phyloP scores from a whole-genome alignment of 352 stramenopile species.

The Halophytophthora polymorphica region DNA sequence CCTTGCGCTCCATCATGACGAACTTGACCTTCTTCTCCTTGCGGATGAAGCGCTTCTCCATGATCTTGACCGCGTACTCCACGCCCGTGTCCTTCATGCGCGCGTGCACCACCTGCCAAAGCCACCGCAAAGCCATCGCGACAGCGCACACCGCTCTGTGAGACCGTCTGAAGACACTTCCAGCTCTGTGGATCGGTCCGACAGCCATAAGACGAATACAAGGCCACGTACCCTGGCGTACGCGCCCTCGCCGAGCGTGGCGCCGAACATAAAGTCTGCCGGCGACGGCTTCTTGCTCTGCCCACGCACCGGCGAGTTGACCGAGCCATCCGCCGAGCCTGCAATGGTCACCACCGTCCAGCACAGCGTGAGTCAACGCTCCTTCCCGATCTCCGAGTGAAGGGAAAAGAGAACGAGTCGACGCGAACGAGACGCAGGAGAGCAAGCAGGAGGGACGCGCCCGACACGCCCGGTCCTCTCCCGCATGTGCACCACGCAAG shows the following conservation, averaged over 20 bases:
- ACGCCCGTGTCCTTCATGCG: slow-evolving; percentile 86
- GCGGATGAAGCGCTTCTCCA: slow-evolving; percentile 90
- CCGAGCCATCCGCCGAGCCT: slow-evolving; percentile 33
- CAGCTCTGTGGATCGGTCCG: not conserved
- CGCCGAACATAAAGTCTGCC: slow-evolving; percentile 88
- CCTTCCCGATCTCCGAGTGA: not conserved
- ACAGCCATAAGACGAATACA: not conserved
- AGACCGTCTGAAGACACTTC: not conserved
- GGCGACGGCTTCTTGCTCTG: slow-evolving; percentile 74
- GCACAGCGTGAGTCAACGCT: too few relatives aligned
- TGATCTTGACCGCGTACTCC: slow-evolving; percentile 91
- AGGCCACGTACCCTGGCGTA: slow-evolving; percentile 67
- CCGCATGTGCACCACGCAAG: too few relatives aligned
- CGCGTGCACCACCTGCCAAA: slow-evolving; percentile 68
- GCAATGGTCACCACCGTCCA: not conserved
- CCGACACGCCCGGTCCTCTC: too few relatives aligned
- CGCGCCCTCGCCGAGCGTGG: slow-evolving; percentile 82
- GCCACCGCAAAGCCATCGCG: not conserved
- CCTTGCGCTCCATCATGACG: slow-evolving; percentile 90
- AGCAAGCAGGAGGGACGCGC: not conserved
- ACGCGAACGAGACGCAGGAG: not conserved
- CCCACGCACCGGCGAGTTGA: slow-evolving; percentile 30
- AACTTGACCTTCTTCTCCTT: slow-evolving; percentile 92
- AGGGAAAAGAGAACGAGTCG: slow-evolving; percentile 1
- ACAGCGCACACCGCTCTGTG: not conserved